phyloP scores from a whole-genome alignment of 2,329 filamentous ascomycete species.

The Epichloe bromicola region DNA sequence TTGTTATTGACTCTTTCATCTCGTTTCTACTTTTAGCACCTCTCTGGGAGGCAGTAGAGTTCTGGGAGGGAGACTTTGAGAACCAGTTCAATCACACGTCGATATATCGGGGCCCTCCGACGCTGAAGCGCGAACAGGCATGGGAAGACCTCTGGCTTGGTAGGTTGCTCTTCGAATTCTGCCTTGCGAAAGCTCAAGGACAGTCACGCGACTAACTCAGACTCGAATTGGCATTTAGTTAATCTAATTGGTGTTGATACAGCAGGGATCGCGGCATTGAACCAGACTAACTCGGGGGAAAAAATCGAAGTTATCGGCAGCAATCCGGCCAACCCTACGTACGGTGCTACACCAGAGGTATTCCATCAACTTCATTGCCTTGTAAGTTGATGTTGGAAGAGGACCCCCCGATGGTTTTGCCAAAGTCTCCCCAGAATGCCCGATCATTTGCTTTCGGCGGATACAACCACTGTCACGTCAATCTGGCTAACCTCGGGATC shows the following conservation, averaged over 20 bases:
- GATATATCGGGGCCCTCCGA: neutral
- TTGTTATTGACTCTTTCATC: neutral
- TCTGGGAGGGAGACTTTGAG: slow-evolving; percentile 2
- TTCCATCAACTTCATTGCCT: slow-evolving; percentile 2
- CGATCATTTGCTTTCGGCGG: too few species aligned
- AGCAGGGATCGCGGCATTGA: neutral
- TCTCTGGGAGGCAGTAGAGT: slow-evolving; percentile 3
- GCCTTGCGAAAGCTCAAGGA: neutral
- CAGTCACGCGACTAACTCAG: neutral
- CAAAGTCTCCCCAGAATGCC: too few species aligned
- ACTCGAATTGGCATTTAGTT: neutral
- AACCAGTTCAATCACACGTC: slow-evolving; percentile 1
- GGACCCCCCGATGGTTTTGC: too few species aligned
- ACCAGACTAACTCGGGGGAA: neutral
- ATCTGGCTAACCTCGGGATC: neutral
- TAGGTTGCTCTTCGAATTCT: neutral
- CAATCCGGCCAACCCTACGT: neutral
- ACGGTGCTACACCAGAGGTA: neutral
- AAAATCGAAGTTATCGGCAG: neutral
- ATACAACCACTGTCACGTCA: too few species aligned
- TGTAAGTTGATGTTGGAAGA: neutral
- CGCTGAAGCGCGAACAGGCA: neutral
- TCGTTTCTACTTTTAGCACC: neutral
- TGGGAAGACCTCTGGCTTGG: neutral
- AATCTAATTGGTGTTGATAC: neutral